Evolutionary conservation across 208 protist species (phyloP), one percentile per base, ranked within the genome.

Genomic region (Trichomonas gallinae): DNA sequence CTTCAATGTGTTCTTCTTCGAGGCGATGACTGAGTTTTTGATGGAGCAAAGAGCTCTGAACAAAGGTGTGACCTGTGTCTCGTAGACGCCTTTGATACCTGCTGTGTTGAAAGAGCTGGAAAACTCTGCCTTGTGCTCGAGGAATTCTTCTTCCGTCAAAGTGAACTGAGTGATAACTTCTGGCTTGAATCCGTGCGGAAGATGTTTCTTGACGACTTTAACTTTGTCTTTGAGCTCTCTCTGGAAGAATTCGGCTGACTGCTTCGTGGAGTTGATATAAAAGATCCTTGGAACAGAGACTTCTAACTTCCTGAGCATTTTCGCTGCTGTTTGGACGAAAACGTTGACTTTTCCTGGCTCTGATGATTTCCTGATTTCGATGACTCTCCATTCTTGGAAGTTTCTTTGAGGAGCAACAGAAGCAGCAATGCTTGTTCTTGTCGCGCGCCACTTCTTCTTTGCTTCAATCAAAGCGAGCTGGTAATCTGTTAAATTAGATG

Each of bases 111-210:
- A 48, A 38, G 87, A 93, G 13, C 8, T 34, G 0, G 17, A 49
- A 17, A 93, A 93, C 17, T 34, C 44, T 58, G 87, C 42, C 46
- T 93, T 93, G n/a, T 93, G 23, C 15, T 48, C n/a, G 17, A 93
- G 8, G n/a, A 93, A 93, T 10, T 93, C 87, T 34, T n/a, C 26
- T 93, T 93, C 87, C 1, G n/a, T 58, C 0, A 93, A 0, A 48
- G 44, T 51, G n/a, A 93, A 93, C 46, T 93, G 42, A 51, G 87
- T 93, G n/a, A 93, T 44, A 15, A 93, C 87, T 34, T 93, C 87
- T n/a, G 87, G 36, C 46, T 21, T 42, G 9, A 48, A 93, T 51
- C 6, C 4, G n/a, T 93, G 87, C 34, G 87, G 87, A 51, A 93
- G 44, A 93, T 93, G 11, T 48, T 34, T 51, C 46, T 93, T 93